These are phyloP conservation scores for Agrocybe praecox DNA, from an alignment of 768 basidiomycete genomes.

Conservation along the genomic window DNA sequence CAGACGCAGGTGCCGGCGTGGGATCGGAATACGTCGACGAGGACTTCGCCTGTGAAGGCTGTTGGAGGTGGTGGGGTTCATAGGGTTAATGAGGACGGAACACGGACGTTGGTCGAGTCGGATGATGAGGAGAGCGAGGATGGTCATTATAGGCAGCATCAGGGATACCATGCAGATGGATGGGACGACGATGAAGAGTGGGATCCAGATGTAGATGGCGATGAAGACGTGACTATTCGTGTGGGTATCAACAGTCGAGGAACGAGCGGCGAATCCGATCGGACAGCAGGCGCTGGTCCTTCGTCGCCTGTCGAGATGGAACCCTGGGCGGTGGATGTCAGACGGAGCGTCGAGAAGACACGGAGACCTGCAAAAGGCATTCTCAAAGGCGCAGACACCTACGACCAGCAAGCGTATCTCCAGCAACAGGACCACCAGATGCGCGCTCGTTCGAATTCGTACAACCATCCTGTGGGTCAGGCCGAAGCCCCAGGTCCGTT, in stretches of 20 bases:
- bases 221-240: constrained; percentile 77
- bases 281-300: constrained; percentile 15
- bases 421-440: constrained; percentile 43
- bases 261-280: constrained; percentile 40
- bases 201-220: constrained; percentile 66
- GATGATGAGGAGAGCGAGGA: constrained; percentile 28
- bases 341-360: constrained; percentile 71
- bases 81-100: constrained; percentile 22
- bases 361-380: constrained; percentile 80
- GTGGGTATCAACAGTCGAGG: constrained; percentile 52
- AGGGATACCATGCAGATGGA: constrained; percentile 56
- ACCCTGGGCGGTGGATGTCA: constrained; percentile 77
- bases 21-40: constrained; percentile 80
- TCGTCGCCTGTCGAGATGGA: constrained; percentile 34
- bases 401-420: constrained; percentile 63
- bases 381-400: constrained; percentile 77
- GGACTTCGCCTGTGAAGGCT: constrained; percentile 42
- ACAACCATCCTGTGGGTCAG: constrained; percentile 57
- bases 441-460: constrained; percentile 83
- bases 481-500: constrained; percentile 70
- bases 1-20: constrained; percentile 50
- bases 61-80: constrained; percentile 36
- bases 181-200: constrained; percentile 85
- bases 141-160: constrained; percentile 39
- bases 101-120: constrained; percentile 18